phyloP scores from a whole-genome alignment of 495 filamentous ascomycete genomes.

The Penicillium waksmanii region DNA sequence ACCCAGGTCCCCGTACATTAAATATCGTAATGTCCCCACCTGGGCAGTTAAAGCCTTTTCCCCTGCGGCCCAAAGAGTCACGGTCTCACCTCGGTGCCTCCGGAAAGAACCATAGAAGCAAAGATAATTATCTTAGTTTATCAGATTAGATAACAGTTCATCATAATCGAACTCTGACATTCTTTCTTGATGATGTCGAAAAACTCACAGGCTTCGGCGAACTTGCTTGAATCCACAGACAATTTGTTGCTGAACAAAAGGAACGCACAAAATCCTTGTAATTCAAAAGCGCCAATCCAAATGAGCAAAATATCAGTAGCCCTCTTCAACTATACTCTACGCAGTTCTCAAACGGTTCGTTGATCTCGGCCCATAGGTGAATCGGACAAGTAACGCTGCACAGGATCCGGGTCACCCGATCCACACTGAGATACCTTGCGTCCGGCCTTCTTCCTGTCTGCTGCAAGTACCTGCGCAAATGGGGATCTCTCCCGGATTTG shows the following conservation, averaged over 20 bases:
- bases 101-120: too few species aligned
- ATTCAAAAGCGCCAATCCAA: background rate
- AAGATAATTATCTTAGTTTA: too few species aligned
- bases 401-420: conserved; percentile 35
- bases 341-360: background rate
- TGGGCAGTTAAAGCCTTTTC: too few species aligned
- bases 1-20: too few species aligned
- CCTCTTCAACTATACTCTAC: background rate
- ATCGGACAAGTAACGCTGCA: conserved; percentile 30
- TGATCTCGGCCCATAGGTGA: background rate
- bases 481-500: conserved; percentile 46
- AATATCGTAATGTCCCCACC: too few species aligned
- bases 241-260: background rate
- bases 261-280: background rate
- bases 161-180: too few species aligned
- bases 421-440: conserved; percentile 33
- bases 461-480: conserved; percentile 42
- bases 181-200: background rate
- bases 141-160: too few species aligned
- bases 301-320: background rate
- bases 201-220: background rate
- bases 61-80: too few species aligned
- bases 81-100: too few species aligned
- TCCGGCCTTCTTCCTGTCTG: conserved; percentile 32
- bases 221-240: background rate